Conservation (phyloP, 495 filamentous ascomycete genomes). For the Xylaria sp. region DNA sequence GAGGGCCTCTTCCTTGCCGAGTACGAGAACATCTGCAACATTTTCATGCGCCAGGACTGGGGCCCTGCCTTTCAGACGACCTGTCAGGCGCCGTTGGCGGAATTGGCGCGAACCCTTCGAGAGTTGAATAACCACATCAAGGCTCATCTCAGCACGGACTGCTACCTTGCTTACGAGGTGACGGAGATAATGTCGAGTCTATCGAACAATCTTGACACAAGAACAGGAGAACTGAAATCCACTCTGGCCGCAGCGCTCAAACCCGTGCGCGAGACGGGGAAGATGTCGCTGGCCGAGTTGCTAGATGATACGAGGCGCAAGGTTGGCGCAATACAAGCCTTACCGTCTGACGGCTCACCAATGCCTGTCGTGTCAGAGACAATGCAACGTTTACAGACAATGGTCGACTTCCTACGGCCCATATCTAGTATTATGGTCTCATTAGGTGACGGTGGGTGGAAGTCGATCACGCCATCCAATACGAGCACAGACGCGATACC, state of each 20-base stretch:
- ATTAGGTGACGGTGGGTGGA: conserved; percentile 93
- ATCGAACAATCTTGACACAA: conserved; percentile 77
- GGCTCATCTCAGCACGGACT: conserved; percentile 86
- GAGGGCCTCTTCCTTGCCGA: conserved; percentile 86
- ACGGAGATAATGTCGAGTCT: conserved; percentile 87
- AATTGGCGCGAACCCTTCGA: conserved; percentile 83
- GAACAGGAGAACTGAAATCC: conserved; percentile 85
- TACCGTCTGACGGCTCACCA: conserved; percentile 80
- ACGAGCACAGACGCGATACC: conserved; percentile 69
- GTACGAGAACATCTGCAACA: conserved; percentile 82
- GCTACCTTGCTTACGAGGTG: conserved; percentile 95
- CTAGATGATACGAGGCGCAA: conserved; percentile 84
- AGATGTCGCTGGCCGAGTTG: conserved; percentile 80
- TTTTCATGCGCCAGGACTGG: conserved; percentile 88
- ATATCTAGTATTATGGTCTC: conserved; percentile 89
- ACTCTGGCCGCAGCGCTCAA: conserved; percentile 83
- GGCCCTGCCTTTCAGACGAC: conserved; percentile 77
- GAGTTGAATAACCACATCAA: conserved; percentile 92
- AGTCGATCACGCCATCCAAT: conserved; percentile 51
- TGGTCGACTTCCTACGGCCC: conserved; percentile 87
- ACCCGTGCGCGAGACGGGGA: conserved; percentile 90
- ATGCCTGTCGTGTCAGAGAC: conserved; percentile 81
- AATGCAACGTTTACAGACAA: conserved; percentile 84
- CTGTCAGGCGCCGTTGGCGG: conserved; percentile 74
- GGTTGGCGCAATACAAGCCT: conserved; percentile 62